Conservation (phyloP, 306 rosid genomes). For the Quercus gilva region DNA sequence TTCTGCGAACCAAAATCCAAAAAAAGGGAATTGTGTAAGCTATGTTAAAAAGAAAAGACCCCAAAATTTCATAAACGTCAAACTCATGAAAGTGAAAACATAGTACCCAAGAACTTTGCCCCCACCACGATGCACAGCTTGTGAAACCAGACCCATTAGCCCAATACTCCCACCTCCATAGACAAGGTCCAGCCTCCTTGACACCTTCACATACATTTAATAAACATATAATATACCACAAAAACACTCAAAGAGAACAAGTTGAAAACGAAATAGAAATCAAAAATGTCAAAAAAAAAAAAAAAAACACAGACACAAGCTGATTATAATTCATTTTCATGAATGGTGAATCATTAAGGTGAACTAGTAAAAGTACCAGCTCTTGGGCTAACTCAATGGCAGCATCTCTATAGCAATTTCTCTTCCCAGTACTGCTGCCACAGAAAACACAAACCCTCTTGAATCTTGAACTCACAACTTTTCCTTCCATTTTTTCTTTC, state of each 20-base stretch:
- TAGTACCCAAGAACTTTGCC: slow-evolving; percentile 56
- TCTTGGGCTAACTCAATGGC: slow-evolving; percentile 55
- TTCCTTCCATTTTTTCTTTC: slow-evolving; percentile 36
- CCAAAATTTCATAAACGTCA: not conserved
- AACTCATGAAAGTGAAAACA: not conserved
- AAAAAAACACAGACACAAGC: not conserved
- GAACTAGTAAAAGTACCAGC: slow-evolving; percentile 29
- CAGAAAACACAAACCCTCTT: slow-evolving; percentile 55
- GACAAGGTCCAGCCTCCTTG: slow-evolving; percentile 49
- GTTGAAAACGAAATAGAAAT: no score
- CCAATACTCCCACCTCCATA: slow-evolving; percentile 70
- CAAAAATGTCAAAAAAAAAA: not conserved
- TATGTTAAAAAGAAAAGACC: no score
- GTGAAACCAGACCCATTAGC: slow-evolving; percentile 60
- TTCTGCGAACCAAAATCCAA: slow-evolving; percentile 27
- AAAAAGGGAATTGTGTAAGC: not conserved
- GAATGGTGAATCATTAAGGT: not conserved
- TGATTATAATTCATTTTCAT: not conserved
- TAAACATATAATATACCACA: not conserved
- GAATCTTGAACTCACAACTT: slow-evolving; percentile 38
- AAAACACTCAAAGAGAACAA: not conserved
- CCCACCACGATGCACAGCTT: slow-evolving; percentile 60
- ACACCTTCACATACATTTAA: slow-evolving; percentile 32
- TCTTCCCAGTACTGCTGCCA: slow-evolving; percentile 58
- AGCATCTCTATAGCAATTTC: slow-evolving; percentile 46